phyloP scores from a whole-genome alignment of 169 alveolate species.

The Babesia caballi region DNA sequence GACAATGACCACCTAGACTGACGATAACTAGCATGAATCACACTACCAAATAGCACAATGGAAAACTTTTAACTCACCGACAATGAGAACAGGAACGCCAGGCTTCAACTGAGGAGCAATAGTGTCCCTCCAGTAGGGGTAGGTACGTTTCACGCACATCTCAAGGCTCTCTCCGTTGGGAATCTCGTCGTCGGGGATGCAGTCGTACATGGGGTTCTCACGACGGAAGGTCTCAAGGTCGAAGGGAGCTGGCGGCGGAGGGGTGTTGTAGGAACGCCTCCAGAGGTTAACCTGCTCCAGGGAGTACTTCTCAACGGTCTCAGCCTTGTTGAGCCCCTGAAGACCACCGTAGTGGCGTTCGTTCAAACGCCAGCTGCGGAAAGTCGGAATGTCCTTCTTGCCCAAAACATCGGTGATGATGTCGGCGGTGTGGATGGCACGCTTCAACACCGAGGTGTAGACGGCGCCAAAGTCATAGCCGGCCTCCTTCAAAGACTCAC shows the following conservation, averaged over 20 bases:
- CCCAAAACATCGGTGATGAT: slow-evolving; percentile 86
- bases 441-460: slow-evolving; percentile 92
- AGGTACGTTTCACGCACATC: slow-evolving; percentile 91
- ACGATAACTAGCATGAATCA: too few relatives aligned
- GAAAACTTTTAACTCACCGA: slow-evolving; percentile 36
- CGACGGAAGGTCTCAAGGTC: slow-evolving; percentile 89
- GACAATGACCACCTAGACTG: too few relatives aligned
- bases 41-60: background rate
- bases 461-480: slow-evolving; percentile 89
- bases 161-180: slow-evolving; percentile 95
- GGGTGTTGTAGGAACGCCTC: slow-evolving; percentile 95
- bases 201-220: slow-evolving; percentile 82
- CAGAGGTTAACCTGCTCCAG: slow-evolving; percentile 93
- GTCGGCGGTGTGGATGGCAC: slow-evolving; percentile 92
- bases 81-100: slow-evolving; percentile 90
- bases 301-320: slow-evolving; percentile 94
- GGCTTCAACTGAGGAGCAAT: slow-evolving; percentile 89
- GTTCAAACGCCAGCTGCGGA: slow-evolving; percentile 90
- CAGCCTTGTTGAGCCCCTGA: slow-evolving; percentile 95
- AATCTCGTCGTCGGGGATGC: slow-evolving; percentile 85
- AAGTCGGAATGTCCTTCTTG: slow-evolving; percentile 87
- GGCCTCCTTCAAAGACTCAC: slow-evolving; percentile 83
- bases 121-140: slow-evolving; percentile 92
- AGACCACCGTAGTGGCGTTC: slow-evolving; percentile 98
- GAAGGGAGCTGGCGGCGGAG: slow-evolving; percentile 94